Conservation (phyloP, 495 filamentous ascomycete species). For the Aspergillus affinis region DNA sequence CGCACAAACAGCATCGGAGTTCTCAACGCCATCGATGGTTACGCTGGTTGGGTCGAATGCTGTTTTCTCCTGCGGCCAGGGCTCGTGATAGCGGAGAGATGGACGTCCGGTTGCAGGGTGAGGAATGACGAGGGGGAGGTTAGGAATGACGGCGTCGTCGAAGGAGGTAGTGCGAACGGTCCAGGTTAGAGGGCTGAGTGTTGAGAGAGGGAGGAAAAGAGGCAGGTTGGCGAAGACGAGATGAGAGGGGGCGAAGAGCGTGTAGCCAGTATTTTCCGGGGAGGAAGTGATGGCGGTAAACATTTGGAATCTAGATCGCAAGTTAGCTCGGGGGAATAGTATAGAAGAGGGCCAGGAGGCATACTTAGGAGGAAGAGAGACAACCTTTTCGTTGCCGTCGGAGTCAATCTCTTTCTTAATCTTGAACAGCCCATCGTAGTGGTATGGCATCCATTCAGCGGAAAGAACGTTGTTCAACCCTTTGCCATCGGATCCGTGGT, state of each 20-base stretch:
- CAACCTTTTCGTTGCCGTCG: conserved; percentile 24
- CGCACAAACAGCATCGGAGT: conserved; percentile 14
- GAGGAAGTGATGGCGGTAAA: conserved; percentile 50
- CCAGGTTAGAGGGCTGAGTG: conserved; percentile 43
- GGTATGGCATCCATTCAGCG: conserved; percentile 55
- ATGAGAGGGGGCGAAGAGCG: conserved; percentile 51
- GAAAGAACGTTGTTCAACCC: conserved; percentile 49
- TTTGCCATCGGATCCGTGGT: conserved; percentile 32
- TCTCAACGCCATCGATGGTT: conserved; percentile 43
- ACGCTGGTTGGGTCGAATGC: conserved; percentile 48
- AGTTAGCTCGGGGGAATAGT: neutral
- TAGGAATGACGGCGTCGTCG: conserved; percentile 37
- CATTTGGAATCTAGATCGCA: conserved; percentile 42
- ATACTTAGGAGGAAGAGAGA: conserved; percentile 26
- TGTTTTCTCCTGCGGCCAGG: conserved; percentile 50
- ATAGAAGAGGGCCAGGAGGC: neutral
- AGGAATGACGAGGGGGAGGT: conserved; percentile 47
- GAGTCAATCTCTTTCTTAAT: conserved; percentile 38
- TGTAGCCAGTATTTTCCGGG: conserved; percentile 48
- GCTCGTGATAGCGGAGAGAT: conserved; percentile 55
- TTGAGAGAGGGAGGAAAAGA: conserved; percentile 33
- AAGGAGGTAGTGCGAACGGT: conserved; percentile 39
- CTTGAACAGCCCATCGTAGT: conserved; percentile 57
- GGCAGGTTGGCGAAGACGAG: conserved; percentile 52
- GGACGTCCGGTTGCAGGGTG: conserved; percentile 44